Evolutionary conservation across 441 rosid genomes (phyloP).

Genomic region (Pelargonium fulgidum): DNA sequence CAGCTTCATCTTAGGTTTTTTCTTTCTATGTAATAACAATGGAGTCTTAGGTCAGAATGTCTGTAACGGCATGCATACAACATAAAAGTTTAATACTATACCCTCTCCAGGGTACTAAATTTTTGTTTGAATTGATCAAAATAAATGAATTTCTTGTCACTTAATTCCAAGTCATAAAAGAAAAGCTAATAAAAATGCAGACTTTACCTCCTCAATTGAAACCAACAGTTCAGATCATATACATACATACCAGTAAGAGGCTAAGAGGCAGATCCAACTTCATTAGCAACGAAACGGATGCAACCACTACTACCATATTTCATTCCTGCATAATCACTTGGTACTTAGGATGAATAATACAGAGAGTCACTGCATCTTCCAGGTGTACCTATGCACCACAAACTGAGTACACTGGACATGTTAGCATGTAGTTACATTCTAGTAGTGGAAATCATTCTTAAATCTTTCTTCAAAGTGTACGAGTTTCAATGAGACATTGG

Average conservation of each 20-base stretch:
- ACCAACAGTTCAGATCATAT: background rate
- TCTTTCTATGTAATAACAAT: background rate
- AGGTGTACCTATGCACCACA: background rate
- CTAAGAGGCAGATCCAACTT: background rate
- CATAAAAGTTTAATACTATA: constrained; percentile 3
- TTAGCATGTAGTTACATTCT: too few relatives aligned
- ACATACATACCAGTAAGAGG: background rate
- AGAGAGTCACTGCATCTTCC: background rate
- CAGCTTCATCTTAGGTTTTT: constrained; percentile 16
- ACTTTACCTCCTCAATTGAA: background rate
- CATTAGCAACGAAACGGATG: background rate
- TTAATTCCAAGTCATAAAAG: background rate
- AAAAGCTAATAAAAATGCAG: background rate
- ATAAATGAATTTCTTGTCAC: constrained; percentile 1
- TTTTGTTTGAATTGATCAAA: constrained; percentile 3
- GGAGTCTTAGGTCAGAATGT: background rate
- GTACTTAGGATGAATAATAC: background rate
- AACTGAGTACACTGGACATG: too few relatives aligned
- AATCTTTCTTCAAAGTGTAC: too few relatives aligned
- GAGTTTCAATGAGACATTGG: too few relatives aligned
- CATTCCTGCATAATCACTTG: background rate
- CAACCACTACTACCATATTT: background rate
- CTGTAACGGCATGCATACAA: background rate
- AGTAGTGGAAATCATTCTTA: too few relatives aligned
- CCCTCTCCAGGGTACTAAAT: background rate